These are phyloP conservation scores for Austroboletus novae-zelandiae DNA, from an alignment of 1,284 basidiomycete genomes.

Conservation along the genomic window DNA sequence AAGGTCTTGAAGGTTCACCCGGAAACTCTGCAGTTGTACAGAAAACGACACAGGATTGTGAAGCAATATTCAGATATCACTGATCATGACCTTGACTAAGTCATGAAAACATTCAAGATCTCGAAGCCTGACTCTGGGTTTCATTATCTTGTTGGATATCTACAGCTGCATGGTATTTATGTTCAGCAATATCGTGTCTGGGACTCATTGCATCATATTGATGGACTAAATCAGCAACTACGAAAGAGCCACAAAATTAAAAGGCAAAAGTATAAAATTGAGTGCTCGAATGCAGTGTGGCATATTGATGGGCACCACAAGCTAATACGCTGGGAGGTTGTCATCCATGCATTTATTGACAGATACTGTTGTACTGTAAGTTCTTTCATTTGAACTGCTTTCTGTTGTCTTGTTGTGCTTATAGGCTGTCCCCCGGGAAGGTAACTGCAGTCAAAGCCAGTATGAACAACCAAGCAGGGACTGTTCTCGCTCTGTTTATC, in stretches of 20 bases:
- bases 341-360: neutral
- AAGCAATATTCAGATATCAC: conserved; percentile 11
- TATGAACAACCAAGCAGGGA: conserved; percentile 29
- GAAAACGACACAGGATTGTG: conserved; percentile 12
- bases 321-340: neutral
- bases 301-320: neutral
- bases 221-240: neutral
- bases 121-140: conserved; percentile 12
- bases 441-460: conserved; percentile 12
- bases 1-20: conserved; percentile 13
- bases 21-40: conserved; percentile 10
- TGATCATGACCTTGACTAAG: conserved; percentile 20
- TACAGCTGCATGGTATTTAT: neutral
- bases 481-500: conserved; percentile 28
- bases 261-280: neutral
- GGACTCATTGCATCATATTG: neutral
- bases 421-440: neutral
- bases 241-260: neutral
- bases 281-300: neutral
- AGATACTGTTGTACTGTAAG: neutral
- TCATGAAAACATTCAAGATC: conserved; percentile 20
- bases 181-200: neutral
- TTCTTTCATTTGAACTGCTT: too few species aligned
- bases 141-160: neutral
- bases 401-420: too few species aligned